These are phyloP conservation scores for Scheffersomyces illinoinensis DNA, from an alignment of 1,139 yeast genomes.

Conservation along the genomic window DNA sequence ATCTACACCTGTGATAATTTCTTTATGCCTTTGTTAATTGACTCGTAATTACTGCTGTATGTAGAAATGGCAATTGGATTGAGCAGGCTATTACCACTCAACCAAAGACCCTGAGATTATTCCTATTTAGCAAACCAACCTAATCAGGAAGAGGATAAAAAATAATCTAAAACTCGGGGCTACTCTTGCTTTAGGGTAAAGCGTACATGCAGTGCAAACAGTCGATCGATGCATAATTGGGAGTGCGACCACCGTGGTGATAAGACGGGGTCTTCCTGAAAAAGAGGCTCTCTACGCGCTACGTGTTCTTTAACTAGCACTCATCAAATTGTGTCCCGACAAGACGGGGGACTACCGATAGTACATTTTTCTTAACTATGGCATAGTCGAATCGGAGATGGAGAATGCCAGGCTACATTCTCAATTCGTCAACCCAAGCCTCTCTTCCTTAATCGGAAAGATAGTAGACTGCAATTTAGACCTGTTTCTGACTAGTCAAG, in stretches of 20 bases:
- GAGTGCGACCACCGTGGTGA: not conserved
- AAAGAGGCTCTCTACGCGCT: not conserved
- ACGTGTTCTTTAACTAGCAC: not conserved
- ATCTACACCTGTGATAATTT: not conserved
- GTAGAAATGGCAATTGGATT: not conserved
- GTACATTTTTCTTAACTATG: no score
- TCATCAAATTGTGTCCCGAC: not conserved
- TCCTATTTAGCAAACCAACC: not conserved
- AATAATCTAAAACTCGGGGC: not conserved
- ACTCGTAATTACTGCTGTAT: not conserved
- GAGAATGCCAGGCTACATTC: not conserved
- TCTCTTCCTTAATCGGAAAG: not conserved
- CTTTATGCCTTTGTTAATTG: not conserved
- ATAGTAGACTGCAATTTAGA: not conserved
- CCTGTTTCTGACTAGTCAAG: not conserved
- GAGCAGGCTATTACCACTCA: not conserved
- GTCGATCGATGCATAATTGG: not conserved
- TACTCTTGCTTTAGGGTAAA: not conserved
- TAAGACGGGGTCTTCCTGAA: not conserved
- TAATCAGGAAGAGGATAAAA: not conserved
- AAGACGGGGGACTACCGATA: not conserved
- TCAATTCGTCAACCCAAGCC: not conserved
- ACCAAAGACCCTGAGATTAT: not conserved
- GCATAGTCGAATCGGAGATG: not conserved
- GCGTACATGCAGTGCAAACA: not conserved